Evolutionary conservation across 495 filamentous ascomycete species (phyloP).

Genomic region (Aspergillus panamensis): DNA sequence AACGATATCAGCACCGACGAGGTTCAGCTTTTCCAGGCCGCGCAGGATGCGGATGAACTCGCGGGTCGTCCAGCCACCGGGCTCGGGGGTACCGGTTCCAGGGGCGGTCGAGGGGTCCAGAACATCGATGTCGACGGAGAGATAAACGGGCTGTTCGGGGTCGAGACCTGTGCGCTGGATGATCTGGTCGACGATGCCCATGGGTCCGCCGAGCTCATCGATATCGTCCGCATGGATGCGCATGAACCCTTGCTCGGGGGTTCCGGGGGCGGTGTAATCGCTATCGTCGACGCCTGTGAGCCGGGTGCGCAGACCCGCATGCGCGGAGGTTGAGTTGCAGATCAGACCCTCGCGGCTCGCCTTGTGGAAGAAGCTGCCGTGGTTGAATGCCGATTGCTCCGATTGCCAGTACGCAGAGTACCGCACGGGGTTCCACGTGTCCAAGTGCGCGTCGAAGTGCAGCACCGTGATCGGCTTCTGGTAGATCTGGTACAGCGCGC

Average conservation of each 20-base stretch:
- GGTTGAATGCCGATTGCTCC: conserved; percentile 70
- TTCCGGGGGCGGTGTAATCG: conserved; percentile 55
- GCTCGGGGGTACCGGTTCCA: conserved; percentile 70
- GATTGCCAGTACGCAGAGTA: conserved; percentile 72
- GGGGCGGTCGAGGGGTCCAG: conserved; percentile 69
- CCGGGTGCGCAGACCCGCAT: conserved; percentile 73
- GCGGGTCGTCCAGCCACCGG: conserved; percentile 70
- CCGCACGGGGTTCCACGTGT: conserved; percentile 80
- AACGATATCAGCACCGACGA: conserved; percentile 75
- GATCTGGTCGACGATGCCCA: conserved; percentile 57
- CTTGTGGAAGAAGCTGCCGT: conserved; percentile 83
- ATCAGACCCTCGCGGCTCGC: conserved; percentile 73
- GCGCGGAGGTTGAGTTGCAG: conserved; percentile 62
- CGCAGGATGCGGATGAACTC: conserved; percentile 68
- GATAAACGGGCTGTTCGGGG: conserved; percentile 61
- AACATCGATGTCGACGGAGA: conserved; percentile 75
- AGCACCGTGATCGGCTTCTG: conserved; percentile 69
- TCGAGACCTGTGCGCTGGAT: conserved; percentile 59
- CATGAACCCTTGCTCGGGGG: conserved; percentile 60
- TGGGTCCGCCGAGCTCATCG: conserved; percentile 57
- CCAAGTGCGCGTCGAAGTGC: conserved; percentile 80
- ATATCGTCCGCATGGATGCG: conserved; percentile 67
- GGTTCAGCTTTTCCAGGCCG: conserved; percentile 64
- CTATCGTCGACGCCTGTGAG: conserved; percentile 62
- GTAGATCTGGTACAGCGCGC: conserved; percentile 68